A percentile compares a stretch with the other conserved stretches of the same genome.
Evolutionary conservation across 331 rosid genomes (phyloP).

Genomic region (Prunus yedoensis): DNA sequence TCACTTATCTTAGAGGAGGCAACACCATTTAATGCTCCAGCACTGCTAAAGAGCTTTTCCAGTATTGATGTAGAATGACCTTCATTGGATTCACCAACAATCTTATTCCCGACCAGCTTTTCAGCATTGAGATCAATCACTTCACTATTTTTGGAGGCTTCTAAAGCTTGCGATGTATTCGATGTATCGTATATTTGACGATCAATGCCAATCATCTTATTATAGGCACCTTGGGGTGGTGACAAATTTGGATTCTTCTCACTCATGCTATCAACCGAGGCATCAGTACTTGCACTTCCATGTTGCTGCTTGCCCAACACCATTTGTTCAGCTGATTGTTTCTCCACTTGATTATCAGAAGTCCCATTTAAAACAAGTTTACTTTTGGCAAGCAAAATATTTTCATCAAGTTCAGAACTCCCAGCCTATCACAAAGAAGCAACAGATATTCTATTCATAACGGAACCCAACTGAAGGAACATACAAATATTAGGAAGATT

Average conservation of each 20-base stretch:
- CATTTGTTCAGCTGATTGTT: slow-evolving; percentile 39
- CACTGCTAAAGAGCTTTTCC: slow-evolving; percentile 65
- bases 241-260: slow-evolving; percentile 38
- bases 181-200: slow-evolving; percentile 42
- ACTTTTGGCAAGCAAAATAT: slow-evolving; percentile 35
- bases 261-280: slow-evolving; percentile 40
- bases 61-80: slow-evolving; percentile 64
- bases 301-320: slow-evolving; percentile 41
- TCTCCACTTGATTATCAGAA: slow-evolving; percentile 44
- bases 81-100: slow-evolving; percentile 37
- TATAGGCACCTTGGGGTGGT: slow-evolving; percentile 42
- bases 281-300: slow-evolving; percentile 38
- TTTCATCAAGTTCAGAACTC: slow-evolving; percentile 43
- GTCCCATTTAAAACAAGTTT: slow-evolving; percentile 33
- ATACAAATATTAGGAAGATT: background rate
- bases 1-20: slow-evolving; percentile 47
- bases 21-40: slow-evolving; percentile 45
- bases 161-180: slow-evolving; percentile 50
- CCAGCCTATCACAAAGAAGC: slow-evolving; percentile 54
- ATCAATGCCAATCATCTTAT: slow-evolving; percentile 38
- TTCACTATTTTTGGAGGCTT: slow-evolving; percentile 55
- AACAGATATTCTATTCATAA: slow-evolving; percentile 25
- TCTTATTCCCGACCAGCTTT: slow-evolving; percentile 46
- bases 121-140: slow-evolving; percentile 46
- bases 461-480: background rate